Base-by-base conservation (phyloP, 202 grass and related monocot species). In the Hordeum pubiflorum region DNA sequence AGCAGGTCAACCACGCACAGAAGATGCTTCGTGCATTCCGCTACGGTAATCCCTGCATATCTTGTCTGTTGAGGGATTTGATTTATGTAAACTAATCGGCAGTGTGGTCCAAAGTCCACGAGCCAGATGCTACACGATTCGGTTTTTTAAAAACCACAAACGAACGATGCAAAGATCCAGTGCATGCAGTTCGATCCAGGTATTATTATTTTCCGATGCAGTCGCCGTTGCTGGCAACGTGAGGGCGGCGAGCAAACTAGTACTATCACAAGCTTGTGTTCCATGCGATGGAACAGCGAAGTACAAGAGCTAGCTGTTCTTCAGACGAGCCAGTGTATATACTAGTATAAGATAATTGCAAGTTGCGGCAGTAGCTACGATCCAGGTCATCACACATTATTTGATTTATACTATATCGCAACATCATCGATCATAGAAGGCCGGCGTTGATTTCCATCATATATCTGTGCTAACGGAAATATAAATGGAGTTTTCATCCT, bases 201-300 rank as follows among this genome's bases (percentile, higher is more conserved):
- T 74, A 36, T 10, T 37, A 67, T 23, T 64, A 18, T 26, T 48
- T 58, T 3, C n/a, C 26, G 23, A 65, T 50, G 43, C 18, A 24
- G 46, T 24, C 54, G 26, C 60, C 8, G 24, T 76, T 76, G 22
- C 24, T 72, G 40, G 22, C 62, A 29, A 69, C 10, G 21, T 17
- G 14, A 76, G 31, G 20, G 10, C 37, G 65, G 57, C 58, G 44
- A 10, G 20, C 18, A 50, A 82, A 77, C 85, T 52, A 67, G 18
- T 66, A 46, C 5, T 41, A 11, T n/a, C 6, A 24, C 39, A 76
- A 54, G 15, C 63, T 31, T 56, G 56, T 10, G 62, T 48, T 70
- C 61, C 80, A 74, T 83, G 76, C 81, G 37, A 67, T 68, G 7
- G 48, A 68, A 75, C 39, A 79, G 52, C 36, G 22, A 40, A 32